These are phyloP conservation scores for Candida schatavii DNA, from an alignment of 805 yeast genomes.

Conservation along the genomic window DNA sequence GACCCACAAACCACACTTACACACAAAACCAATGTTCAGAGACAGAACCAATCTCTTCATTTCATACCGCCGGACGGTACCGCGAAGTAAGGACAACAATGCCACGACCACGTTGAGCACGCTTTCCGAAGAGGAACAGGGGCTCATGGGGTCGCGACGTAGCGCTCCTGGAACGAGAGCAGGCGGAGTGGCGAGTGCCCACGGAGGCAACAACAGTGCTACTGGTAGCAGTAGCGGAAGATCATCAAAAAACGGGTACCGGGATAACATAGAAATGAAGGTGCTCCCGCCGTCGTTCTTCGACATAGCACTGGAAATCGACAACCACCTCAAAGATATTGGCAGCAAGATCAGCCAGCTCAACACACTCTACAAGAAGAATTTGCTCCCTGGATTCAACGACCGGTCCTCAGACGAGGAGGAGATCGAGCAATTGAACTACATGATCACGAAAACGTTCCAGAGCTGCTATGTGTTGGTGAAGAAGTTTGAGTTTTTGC, in stretches of 20 bases:
- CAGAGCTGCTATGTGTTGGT: slow-evolving; percentile 77
- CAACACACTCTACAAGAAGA: slow-evolving; percentile 71
- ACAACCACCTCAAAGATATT: slow-evolving; percentile 54
- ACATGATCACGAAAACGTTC: slow-evolving; percentile 67
- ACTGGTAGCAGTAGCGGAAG: slow-evolving; percentile 32
- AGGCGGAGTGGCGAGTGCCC: not conserved
- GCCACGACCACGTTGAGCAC: slow-evolving; percentile 16
- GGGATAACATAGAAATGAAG: slow-evolving; percentile 52
- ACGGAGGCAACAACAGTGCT: slow-evolving; percentile 59
- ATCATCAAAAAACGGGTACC: slow-evolving; percentile 5
- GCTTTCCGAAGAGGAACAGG: slow-evolving; percentile 56
- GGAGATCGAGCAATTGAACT: slow-evolving; percentile 75
- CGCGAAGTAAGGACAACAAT: slow-evolving; percentile 44
- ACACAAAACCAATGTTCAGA: slow-evolving; percentile 70
- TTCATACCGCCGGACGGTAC: slow-evolving; percentile 86
- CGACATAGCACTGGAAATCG: slow-evolving; percentile 70
- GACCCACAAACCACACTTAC: too few species aligned
- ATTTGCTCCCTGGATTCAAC: slow-evolving; percentile 81
- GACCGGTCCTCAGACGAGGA: slow-evolving; percentile 76
- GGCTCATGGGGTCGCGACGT: slow-evolving; percentile 44
- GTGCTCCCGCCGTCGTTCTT: slow-evolving; percentile 76
- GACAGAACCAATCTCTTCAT: slow-evolving; percentile 91
- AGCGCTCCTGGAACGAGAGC: slow-evolving; percentile 7
- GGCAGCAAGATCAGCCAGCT: slow-evolving; percentile 56
- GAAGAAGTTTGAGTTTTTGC: slow-evolving; percentile 54